Percentiles rank a stretch among this genome's conserved stretches.
Evolutionary conservation across 2,329 filamentous ascomycete species (phyloP).

Genomic region (Tolypocladium ophioglossoides): DNA sequence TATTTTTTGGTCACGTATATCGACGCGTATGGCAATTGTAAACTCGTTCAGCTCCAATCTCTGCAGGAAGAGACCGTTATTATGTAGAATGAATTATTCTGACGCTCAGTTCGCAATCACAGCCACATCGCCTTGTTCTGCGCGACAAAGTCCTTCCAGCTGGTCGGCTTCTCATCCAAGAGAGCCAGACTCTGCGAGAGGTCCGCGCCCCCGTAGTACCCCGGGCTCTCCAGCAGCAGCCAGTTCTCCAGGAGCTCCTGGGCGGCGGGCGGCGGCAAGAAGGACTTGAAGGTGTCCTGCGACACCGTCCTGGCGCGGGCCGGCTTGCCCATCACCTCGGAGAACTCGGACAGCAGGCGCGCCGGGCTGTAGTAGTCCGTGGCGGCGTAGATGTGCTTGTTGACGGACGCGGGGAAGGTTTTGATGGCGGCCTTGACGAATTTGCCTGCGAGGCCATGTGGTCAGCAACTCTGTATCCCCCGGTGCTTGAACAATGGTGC

Average conservation of each 20-base stretch:
- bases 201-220: conserved; percentile 27
- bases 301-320: conserved; percentile 19
- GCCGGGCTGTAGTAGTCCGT: conserved; percentile 23
- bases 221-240: conserved; percentile 28
- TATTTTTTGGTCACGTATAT: too few relatives aligned
- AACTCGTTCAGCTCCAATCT: too few relatives aligned
- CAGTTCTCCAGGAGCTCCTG: conserved; percentile 32
- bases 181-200: conserved; percentile 20
- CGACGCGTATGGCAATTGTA: too few relatives aligned
- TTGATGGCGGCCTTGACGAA: conserved; percentile 24
- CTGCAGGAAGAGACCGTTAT: too few relatives aligned
- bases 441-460: conserved; percentile 12
- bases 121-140: conserved; percentile 19
- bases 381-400: conserved; percentile 24
- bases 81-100: too few relatives aligned
- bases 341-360: conserved; percentile 21
- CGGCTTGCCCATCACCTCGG: conserved; percentile 22
- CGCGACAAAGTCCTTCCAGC: conserved; percentile 26
- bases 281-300: conserved; percentile 23
- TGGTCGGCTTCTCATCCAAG: conserved; percentile 24
- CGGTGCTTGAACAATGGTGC: neutral
- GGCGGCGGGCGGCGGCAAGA: conserved; percentile 15
- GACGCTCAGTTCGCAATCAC: too few relatives aligned
- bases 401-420: conserved; percentile 12
- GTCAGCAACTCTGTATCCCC: too few relatives aligned